Percentiles rank a stretch among this genome's conserved stretches.
Conservation (phyloP, 306 rosid genomes). For the Ammopiptanthus mongolicus region DNA sequence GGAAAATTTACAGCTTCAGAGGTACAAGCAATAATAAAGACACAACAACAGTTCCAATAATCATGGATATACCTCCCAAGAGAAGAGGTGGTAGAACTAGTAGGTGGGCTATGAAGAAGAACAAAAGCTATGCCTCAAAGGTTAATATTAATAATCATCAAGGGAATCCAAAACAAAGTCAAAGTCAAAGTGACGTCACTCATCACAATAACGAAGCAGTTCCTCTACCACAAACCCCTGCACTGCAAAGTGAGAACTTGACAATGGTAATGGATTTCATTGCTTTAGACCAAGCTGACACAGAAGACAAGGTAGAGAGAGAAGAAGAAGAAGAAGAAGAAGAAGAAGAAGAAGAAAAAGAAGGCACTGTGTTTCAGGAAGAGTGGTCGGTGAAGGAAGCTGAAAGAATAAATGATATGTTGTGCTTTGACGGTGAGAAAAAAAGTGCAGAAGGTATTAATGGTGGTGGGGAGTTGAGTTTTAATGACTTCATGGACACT, state of each 20-base stretch:
- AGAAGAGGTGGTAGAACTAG: conserved; percentile 51
- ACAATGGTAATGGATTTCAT: background rate
- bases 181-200: background rate
- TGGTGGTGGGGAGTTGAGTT: conserved; percentile 11
- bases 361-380: background rate
- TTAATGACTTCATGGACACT: conserved; percentile 26
- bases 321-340: background rate
- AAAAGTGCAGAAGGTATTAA: background rate
- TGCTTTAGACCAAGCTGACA: background rate
- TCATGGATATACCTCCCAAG: conserved; percentile 30
- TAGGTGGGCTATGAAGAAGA: conserved; percentile 45
- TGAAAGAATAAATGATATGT: background rate
- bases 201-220: background rate
- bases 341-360: background rate
- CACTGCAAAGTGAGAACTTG: conserved; percentile 17
- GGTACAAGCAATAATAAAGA: background rate
- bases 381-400: background rate
- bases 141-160: background rate
- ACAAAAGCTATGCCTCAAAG: background rate
- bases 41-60: background rate
- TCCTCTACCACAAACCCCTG: conserved; percentile 18
- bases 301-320: background rate
- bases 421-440: background rate
- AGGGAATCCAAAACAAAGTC: background rate
- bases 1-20: conserved; percentile 46